These are phyloP conservation scores for Cytospora leucostoma DNA, from an alignment of 2,329 filamentous ascomycete species.

Conservation along the genomic window DNA sequence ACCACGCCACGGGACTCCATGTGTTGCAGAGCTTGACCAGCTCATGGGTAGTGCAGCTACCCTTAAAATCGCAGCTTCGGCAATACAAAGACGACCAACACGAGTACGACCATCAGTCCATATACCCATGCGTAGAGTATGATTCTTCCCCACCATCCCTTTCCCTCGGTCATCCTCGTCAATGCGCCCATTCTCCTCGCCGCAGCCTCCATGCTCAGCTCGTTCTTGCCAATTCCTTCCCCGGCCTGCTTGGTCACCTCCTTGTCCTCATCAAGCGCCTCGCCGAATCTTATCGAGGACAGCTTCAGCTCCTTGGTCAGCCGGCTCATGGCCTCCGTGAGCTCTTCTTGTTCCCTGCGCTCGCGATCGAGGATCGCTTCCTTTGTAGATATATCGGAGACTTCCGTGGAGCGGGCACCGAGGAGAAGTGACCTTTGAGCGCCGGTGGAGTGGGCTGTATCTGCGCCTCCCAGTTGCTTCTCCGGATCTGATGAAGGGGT, in stretches of 20 bases:
- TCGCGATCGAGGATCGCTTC: conserved; percentile 77
- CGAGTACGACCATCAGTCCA: conserved; percentile 73
- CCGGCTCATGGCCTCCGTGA: conserved; percentile 78
- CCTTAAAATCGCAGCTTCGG: conserved; percentile 82
- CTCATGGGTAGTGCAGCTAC: neutral
- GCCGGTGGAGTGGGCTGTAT: conserved; percentile 28
- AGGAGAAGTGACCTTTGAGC: conserved; percentile 24
- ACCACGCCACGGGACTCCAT: neutral
- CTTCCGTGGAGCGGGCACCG: conserved; percentile 20
- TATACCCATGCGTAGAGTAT: conserved; percentile 83
- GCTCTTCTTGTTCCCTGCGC: conserved; percentile 76
- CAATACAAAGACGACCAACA: conserved; percentile 80
- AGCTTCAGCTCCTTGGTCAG: conserved; percentile 79
- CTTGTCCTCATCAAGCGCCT: conserved; percentile 70
- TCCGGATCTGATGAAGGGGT: conserved; percentile 18
- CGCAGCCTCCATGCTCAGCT: conserved; percentile 73
- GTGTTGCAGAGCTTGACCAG: neutral
- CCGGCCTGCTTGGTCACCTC: conserved; percentile 70
- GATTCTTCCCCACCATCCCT: conserved; percentile 83
- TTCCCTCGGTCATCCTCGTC: conserved; percentile 79
- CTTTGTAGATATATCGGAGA: conserved; percentile 49
- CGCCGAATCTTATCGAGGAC: conserved; percentile 71
- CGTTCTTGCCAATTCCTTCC: conserved; percentile 75
- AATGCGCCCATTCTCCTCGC: conserved; percentile 76
- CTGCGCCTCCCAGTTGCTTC: conserved; percentile 6